Percentiles rank a stretch among this genome's conserved stretches.
phyloP scores from a whole-genome alignment of 257 asterid species.

The Gynochthodes officinalis region DNA sequence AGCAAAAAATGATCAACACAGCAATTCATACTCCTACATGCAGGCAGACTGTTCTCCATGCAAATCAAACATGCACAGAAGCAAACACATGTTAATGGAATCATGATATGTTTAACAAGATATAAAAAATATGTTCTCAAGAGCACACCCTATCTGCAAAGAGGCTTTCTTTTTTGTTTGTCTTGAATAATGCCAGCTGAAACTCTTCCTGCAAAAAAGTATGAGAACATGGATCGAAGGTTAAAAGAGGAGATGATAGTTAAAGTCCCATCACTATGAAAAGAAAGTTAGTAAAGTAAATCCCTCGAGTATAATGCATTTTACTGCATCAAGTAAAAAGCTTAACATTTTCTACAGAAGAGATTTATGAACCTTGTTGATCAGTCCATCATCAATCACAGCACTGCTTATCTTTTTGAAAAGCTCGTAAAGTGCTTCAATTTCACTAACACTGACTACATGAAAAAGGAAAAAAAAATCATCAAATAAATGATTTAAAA shows the following conservation, averaged over 20 bases:
- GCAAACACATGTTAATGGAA: not conserved
- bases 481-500: not conserved
- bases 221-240: slow-evolving; percentile 14
- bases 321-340: not conserved
- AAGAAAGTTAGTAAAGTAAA: not conserved
- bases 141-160: slow-evolving; percentile 91
- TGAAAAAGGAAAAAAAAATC: slow-evolving; percentile 7
- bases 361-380: slow-evolving; percentile 65
- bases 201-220: slow-evolving; percentile 77
- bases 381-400: slow-evolving; percentile 94
- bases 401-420: slow-evolving; percentile 99
- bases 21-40: not conserved
- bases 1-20: not conserved
- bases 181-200: slow-evolving; percentile 94
- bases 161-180: slow-evolving; percentile 92
- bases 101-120: not conserved
- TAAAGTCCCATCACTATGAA: slow-evolving; percentile 5
- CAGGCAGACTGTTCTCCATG: not conserved
- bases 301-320: not conserved
- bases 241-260: slow-evolving; percentile 6
- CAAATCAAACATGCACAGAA: not conserved
- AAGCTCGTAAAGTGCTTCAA: slow-evolving; percentile 94
- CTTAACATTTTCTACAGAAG: not conserved
- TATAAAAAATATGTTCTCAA: not conserved
- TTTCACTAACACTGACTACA: slow-evolving; percentile 98